Evolutionary conservation across 192 early-diverging fungal species (phyloP), one percentile per base, ranked within the genome.

Genomic region (Coemansia biformis): DNA sequence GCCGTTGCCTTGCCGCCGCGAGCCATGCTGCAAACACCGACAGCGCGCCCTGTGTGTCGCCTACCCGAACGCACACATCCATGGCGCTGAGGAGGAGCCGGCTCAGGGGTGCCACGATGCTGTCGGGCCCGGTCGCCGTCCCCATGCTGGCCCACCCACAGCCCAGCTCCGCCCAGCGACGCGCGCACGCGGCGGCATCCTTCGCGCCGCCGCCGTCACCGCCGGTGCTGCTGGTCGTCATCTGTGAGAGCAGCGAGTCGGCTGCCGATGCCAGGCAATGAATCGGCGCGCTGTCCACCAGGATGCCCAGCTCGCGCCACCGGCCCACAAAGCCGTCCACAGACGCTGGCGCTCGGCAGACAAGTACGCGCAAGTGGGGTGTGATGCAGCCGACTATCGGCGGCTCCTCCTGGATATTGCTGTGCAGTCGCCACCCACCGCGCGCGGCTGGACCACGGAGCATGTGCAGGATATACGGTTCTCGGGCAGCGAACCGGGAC

Each of bases 281-380:
- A 28, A 60, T 32, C 11, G 49, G 29, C 0, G 57, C 34, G 3
- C n/a, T 9, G 6, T 31, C 26, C 16, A 21, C 21, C 15, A 60
- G 38, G 4, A 60, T 52, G 19, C 49, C 37, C 12, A 50, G 19
- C 0, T 5, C 6, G 0, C 15, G 34, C 47, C 59, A 63, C 15
- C 52, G 46, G 8, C 16, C 40, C 8, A 63, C 29, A 10, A 44
- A 15, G 1, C 22, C 21, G n/a, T 14, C 16, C 5, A 59, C 42
- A 3, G 16, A 7, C 10, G 7, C 43, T 3, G 39, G 26, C 24
- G 30, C 16, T 19, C 12, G 18, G 2, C 39, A 57, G 6, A 51
- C 51, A 21, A 59, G 46, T 23, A 48, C 10, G 2, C 44, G 24
- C n/a, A 67, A 12, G 37, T 67, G 55, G 4, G 64, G 64, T 10